Base-by-base conservation (phyloP, 371 early-diverging fungal species). In the Ecytonucleospora hepatopenaei region DNA sequence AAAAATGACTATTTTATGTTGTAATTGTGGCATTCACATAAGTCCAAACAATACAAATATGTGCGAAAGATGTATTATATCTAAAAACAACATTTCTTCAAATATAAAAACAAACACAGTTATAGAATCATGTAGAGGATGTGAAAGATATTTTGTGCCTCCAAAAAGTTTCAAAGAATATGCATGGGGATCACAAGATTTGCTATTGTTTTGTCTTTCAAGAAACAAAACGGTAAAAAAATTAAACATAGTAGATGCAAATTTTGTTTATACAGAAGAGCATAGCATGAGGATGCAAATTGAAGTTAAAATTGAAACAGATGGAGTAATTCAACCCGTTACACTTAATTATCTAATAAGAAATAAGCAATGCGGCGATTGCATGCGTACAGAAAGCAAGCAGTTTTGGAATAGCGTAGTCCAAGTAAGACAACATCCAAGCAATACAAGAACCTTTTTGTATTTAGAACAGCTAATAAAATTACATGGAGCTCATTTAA, bases 201-300 rank as follows among this genome's bases (percentile, higher is more conserved):
- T 98, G 48, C 79, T 98, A 56, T 86, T 92, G 0, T 81, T 94
- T 47, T 90, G 92, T 71, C 76, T 98, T 34, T 91, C 91, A 80
- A 89, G 88, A 75, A 71, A 72, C 28, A 70, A 63, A 17, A 66
- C 72, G 12, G 27, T 78, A 17, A 83, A 93, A 51, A 87, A 86
- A 69, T 90, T 94, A 21, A 85, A 93, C 24, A 82, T 98, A 62
- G 85, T 93, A 32, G 96, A 97, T 76, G 93, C 96, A 1, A 88
- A 89, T 31, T 98, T 98, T 73, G 86, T 93, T 48, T 94, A 92
- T 90, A 95, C 97, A 0, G 97, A 97, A 78, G 94, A 94, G 34
- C 94, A 97, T 81, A 87, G 89, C 62, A 82, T 86, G 79, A 82
- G 90, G 71, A 83, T 98, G 81, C 90, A 90, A 78, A 86, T 95